A percentile compares a stretch with the other conserved stretches of the same genome.
Conservation (phyloP, 805 yeast genomes). For the Saccharomycopsis schoenii region DNA sequence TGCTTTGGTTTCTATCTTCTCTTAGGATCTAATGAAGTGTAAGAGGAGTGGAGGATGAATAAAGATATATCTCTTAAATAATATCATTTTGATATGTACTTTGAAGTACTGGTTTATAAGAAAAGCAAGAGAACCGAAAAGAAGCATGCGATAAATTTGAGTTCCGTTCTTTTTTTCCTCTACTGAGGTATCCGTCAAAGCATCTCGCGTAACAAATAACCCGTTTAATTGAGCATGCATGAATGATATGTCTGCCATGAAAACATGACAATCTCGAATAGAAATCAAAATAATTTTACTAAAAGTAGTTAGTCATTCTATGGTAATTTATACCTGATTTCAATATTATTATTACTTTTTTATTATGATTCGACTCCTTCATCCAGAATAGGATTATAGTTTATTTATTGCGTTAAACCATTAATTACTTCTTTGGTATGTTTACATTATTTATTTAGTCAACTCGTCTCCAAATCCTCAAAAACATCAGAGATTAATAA, state of each 20-base stretch:
- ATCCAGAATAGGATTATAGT: too few species aligned
- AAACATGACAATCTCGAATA: neutral
- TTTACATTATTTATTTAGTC: neutral
- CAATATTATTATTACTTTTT: too few species aligned
- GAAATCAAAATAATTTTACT: neutral
- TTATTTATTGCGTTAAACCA: neutral
- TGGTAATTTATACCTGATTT: too few species aligned
- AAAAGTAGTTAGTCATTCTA: neutral
- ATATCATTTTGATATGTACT: too few species aligned
- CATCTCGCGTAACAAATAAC: neutral
- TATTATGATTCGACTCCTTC: too few species aligned
- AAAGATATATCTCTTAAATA: too few species aligned
- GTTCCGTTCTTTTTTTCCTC: neutral
- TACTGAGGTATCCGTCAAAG: neutral
- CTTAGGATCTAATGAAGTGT: too few species aligned
- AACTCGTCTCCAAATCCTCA: neutral
- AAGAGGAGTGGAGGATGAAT: too few species aligned
- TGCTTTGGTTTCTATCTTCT: too few species aligned
- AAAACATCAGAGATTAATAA: neutral
- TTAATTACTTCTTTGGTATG: neutral
- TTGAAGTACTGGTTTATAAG: too few species aligned
- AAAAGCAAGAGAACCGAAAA: too few species aligned
- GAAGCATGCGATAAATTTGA: neutral
- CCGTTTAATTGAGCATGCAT: neutral
- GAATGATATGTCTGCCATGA: neutral